Base-by-base conservation (phyloP, 208 protist species). In the Leishmania arabica region DNA sequence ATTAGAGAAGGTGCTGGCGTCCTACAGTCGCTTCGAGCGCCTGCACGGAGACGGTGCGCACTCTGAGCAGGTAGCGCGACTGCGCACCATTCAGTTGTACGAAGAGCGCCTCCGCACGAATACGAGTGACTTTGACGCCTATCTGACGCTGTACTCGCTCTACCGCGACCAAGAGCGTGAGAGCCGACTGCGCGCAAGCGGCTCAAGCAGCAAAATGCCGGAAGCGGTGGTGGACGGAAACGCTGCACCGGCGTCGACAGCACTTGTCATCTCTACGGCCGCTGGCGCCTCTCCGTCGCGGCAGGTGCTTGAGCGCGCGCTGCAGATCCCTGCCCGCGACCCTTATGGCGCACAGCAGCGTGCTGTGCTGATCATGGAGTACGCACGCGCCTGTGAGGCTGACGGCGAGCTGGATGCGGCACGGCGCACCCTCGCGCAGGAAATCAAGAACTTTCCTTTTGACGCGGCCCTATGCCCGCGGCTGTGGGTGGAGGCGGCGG, bases 401-500 rank as follows among this genome's bases (percentile, higher is more conserved):
- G 73, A 82, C 17, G 84, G 85, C 27, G 76, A 89, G 76, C 3
- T 79, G 9, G 83, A 86, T n/a, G 80, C 82, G 49, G 95, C 93
- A 24, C 83, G 91, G 4, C 82, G 80, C 42, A 80, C 86, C 27
- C 82, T 96, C 11, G 87, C 91, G n/a, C 42, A 79, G 56, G 90
- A 89, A 66, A 91, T 97, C 75, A 83, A 81, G n/a, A 69, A 75
- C 8, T 97, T 97, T 79, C 95, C 95, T 24, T 96, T 96, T 78
- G 79, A 87, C 17, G 64, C 47, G 15, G 93, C 91, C 4, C 75
- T 73, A 31, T 96, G 93, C 76, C 89, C 95, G 40, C 87, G 86
- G 49, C 82, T 96, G 69, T 98, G 92, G 91, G 34, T 90, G 37
- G 95, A 98, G 85, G 95, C 95, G 42, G 90, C 95, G 0, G 85